These are phyloP conservation scores for Pseudozyma sp. DNA, from an alignment of 1,284 basidiomycete species.

Conservation along the genomic window DNA sequence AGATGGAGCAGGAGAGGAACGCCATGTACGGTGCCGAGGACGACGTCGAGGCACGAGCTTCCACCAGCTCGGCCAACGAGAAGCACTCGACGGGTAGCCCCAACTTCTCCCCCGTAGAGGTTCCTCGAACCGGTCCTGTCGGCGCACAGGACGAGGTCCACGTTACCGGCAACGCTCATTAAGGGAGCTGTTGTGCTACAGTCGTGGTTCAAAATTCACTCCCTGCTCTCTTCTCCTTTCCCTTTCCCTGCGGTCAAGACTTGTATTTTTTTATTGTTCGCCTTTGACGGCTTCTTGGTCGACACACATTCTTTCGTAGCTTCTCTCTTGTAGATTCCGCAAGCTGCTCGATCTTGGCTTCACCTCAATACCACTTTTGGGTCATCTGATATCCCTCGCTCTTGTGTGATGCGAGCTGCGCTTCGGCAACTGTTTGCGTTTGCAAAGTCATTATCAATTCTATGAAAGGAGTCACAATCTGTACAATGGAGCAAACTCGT, in stretches of 20 bases:
- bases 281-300: not conserved
- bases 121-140: slow-evolving; percentile 10
- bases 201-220: not conserved
- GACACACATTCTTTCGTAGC: too few relatives aligned
- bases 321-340: not conserved
- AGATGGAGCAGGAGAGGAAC: slow-evolving; percentile 50
- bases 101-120: slow-evolving; percentile 31
- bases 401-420: too few relatives aligned
- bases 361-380: slow-evolving; percentile 4
- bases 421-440: not conserved
- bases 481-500: not conserved
- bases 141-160: slow-evolving; percentile 14
- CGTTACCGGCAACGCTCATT: slow-evolving; percentile 19
- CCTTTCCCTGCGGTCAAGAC: not conserved
- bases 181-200: not conserved
- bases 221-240: not conserved
- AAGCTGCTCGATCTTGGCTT: not conserved
- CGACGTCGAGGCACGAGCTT: slow-evolving; percentile 44
- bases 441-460: not conserved
- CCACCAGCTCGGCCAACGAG: slow-evolving; percentile 28
- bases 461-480: not conserved
- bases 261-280: not conserved
- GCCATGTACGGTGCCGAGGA: slow-evolving; percentile 43
- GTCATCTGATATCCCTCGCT: not conserved
- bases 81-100: slow-evolving; percentile 43